These are phyloP conservation scores for Sergeia podlipaevii DNA, from an alignment of 208 protist genomes.

Conservation along the genomic window DNA sequence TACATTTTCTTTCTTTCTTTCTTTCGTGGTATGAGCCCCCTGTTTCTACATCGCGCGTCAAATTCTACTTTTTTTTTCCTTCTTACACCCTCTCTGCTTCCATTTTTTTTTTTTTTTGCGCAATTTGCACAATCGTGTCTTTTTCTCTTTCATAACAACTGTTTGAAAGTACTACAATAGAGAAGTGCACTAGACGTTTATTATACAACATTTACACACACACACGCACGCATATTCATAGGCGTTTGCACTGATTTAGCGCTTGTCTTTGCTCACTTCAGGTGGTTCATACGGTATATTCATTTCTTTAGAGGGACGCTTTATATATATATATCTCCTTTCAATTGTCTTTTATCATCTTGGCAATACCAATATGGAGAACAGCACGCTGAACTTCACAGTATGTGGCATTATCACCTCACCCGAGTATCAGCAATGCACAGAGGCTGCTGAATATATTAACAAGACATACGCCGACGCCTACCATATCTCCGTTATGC, in stretches of 20 bases:
- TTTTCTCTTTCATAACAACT: not conserved
- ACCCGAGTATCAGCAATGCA: constrained; percentile 65
- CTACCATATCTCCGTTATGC: constrained; percentile 42
- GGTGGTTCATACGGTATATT: too few relatives aligned
- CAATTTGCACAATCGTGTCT: not conserved
- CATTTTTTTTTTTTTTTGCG: constrained; percentile 12
- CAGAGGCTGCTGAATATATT: constrained; percentile 68
- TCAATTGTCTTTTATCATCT: too few relatives aligned
- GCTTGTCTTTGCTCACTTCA: too few relatives aligned
- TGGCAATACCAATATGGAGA: too few relatives aligned
- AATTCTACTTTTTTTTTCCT: constrained; percentile 15
- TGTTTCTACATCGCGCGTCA: constrained; percentile 3
- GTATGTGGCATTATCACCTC: constrained; percentile 60
- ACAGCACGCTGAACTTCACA: constrained; percentile 26
- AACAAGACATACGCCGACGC: constrained; percentile 41
- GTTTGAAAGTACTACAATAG: too few relatives aligned
- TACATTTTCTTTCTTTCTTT: constrained; percentile 3
- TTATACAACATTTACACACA: too few relatives aligned
- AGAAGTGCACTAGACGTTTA: too few relatives aligned
- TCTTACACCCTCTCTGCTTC: not conserved
- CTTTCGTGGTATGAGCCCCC: too few relatives aligned
- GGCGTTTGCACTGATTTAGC: too few relatives aligned
- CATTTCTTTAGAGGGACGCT: too few relatives aligned
- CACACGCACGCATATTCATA: too few relatives aligned
- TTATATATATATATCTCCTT: too few relatives aligned